These are phyloP conservation scores for Penicillium oxalicum DNA, from an alignment of 2,329 filamentous ascomycete species.

Conservation along the genomic window DNA sequence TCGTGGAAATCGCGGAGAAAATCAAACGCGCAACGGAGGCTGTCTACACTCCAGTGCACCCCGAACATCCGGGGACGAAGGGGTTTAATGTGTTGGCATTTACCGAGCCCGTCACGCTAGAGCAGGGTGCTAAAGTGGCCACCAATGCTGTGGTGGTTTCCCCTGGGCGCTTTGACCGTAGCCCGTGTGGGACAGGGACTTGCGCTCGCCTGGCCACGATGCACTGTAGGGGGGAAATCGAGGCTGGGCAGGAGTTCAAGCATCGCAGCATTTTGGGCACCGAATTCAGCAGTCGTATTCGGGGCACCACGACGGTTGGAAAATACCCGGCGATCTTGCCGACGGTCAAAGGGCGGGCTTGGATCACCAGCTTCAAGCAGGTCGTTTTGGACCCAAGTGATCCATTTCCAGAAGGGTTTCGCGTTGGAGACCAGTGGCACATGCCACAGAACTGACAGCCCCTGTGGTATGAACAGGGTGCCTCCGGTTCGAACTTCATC, in stretches of 20 bases:
- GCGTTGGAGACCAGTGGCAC: constrained; percentile 30
- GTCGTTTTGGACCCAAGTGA: constrained; percentile 41
- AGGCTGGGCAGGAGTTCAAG: constrained; percentile 33
- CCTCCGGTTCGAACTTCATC: too few relatives aligned
- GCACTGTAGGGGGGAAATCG: constrained; percentile 37
- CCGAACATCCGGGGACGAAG: constrained; percentile 38
- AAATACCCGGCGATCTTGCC: constrained; percentile 38
- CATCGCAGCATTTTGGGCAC: constrained; percentile 42
- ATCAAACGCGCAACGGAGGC: constrained; percentile 39
- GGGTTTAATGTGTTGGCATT: constrained; percentile 40
- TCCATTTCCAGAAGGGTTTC: constrained; percentile 41
- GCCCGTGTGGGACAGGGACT: constrained; percentile 45
- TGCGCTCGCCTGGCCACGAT: constrained; percentile 42
- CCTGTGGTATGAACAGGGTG: too few relatives aligned
- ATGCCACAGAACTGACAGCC: constrained; percentile 8
- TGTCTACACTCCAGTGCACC: constrained; percentile 37
- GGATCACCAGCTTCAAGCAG: constrained; percentile 44
- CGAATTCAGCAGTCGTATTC: constrained; percentile 38
- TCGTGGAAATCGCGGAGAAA: constrained; percentile 41
- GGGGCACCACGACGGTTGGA: constrained; percentile 36
- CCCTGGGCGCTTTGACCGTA: constrained; percentile 43
- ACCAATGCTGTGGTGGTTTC: constrained; percentile 42
- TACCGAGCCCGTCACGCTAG: constrained; percentile 29
- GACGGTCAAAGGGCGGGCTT: constrained; percentile 40
- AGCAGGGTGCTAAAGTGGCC: constrained; percentile 24